Conservation (phyloP, 805 yeast species). For the Ogataea degrootiae region DNA sequence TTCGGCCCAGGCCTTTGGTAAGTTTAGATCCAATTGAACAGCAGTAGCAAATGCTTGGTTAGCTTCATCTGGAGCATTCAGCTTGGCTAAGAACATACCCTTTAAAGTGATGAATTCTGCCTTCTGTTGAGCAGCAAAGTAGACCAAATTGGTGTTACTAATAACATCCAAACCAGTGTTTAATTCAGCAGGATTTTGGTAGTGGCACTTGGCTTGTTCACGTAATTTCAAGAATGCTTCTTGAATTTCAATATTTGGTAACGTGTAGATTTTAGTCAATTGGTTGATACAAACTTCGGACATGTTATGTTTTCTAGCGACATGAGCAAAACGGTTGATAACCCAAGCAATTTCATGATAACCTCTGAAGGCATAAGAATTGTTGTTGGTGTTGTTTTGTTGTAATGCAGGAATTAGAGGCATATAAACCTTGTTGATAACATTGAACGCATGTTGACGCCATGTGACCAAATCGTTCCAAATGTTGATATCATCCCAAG, state of each 20-base stretch:
- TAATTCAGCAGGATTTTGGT: conserved; percentile 84
- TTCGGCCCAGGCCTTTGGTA: conserved; percentile 99
- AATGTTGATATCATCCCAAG: conserved; percentile 95
- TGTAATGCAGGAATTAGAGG: conserved; percentile 87
- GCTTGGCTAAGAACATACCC: conserved; percentile 94
- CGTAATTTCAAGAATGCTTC: conserved; percentile 94
- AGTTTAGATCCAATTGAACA: conserved; percentile 87
- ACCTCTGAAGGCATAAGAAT: conserved; percentile 94
- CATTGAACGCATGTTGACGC: conserved; percentile 98
- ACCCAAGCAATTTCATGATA: conserved; percentile 99
- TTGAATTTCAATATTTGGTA: conserved; percentile 97
- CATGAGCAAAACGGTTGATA: conserved; percentile 95
- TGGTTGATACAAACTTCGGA: conserved; percentile 94
- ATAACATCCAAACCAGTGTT: conserved; percentile 96
- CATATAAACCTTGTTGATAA: conserved; percentile 88
- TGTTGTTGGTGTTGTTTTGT: conserved; percentile 66
- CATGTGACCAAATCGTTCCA: conserved; percentile 98
- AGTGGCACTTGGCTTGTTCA: conserved; percentile 97
- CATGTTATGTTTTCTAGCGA: conserved; percentile 94
- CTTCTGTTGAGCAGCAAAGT: conserved; percentile 95
- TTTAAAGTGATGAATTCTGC: conserved; percentile 96
- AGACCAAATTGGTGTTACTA: conserved; percentile 91
- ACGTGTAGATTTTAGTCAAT: conserved; percentile 85
- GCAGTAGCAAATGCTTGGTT: conserved; percentile 98
- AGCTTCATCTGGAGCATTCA: conserved; percentile 90